These are phyloP conservation scores for Hansfordia pulvinata DNA, from an alignment of 2,329 filamentous ascomycete genomes.

Conservation along the genomic window DNA sequence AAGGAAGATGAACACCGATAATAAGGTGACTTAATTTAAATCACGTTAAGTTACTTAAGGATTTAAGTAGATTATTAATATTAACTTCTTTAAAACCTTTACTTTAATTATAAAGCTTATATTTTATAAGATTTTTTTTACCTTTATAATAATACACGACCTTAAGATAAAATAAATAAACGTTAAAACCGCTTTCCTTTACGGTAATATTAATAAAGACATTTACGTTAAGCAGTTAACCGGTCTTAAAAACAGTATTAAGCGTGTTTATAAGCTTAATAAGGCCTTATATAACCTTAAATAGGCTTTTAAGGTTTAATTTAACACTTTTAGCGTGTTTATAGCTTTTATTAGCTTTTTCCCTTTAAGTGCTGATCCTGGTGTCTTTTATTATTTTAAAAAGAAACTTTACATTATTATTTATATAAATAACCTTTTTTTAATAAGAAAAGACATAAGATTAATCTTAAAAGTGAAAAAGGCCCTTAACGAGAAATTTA, in stretches of 20 bases:
- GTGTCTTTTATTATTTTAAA: constrained; percentile 1
- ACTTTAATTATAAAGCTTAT: constrained; percentile 2
- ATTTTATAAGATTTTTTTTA: constrained; percentile 3
- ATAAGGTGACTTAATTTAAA: constrained; percentile 4
- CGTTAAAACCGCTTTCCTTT: constrained; percentile 2
- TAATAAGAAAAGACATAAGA: constrained; percentile 2
- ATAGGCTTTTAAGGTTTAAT: constrained; percentile 2
- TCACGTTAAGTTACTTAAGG: constrained; percentile 3
- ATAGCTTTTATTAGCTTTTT: constrained; percentile 1
- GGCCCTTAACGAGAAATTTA: too few species aligned
- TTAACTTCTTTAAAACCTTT: constrained; percentile 3
- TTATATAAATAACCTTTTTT: constrained; percentile 5
- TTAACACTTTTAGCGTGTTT: constrained; percentile 1
- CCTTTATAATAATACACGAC: constrained; percentile 1
- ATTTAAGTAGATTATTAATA: constrained; percentile 3
- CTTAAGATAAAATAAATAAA: constrained; percentile 3
- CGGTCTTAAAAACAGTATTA: constrained; percentile 2
- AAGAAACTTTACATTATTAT: constrained; percentile 3
- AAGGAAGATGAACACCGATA: constrained; percentile 2
- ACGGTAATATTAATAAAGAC: constrained; percentile 2
- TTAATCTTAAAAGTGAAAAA: too few species aligned
- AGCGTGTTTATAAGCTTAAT: constrained; percentile 2
- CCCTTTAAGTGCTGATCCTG: constrained; percentile 1
- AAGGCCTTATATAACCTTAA: constrained; percentile 3
- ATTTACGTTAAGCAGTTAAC: constrained; percentile 2